Percentiles rank a stretch among this genome's conserved stretches.
These are phyloP conservation scores for Ogataea siamensis DNA, from an alignment of 805 yeast genomes.

Conservation along the genomic window DNA sequence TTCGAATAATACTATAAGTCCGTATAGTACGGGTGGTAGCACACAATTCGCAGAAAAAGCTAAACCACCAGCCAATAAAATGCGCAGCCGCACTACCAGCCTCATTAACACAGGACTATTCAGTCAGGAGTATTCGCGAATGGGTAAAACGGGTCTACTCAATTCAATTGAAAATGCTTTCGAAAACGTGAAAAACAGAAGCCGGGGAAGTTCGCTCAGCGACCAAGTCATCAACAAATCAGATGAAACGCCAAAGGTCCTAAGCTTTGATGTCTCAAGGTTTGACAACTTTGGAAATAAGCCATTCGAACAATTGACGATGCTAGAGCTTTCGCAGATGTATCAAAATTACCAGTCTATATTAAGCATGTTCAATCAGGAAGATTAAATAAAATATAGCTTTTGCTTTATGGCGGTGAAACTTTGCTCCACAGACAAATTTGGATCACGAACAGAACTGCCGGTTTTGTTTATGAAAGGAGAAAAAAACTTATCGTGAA, in stretches of 20 bases:
- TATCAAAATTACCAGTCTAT: conserved; percentile 30
- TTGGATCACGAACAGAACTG: not conserved
- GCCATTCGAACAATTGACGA: conserved; percentile 30
- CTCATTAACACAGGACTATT: conserved; percentile 23
- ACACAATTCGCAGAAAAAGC: not conserved
- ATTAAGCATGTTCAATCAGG: conserved; percentile 11
- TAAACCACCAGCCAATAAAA: conserved; percentile 13
- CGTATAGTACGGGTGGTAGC: conserved; percentile 3
- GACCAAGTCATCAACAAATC: conserved; percentile 8
- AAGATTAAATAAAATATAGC: conserved; percentile 4
- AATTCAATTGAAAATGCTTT: conserved; percentile 35
- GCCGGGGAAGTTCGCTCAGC: conserved; percentile 28
- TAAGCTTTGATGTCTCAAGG: conserved; percentile 12
- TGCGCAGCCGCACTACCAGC: conserved; percentile 35
- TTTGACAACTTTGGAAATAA: conserved; percentile 23
- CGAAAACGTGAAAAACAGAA: conserved; percentile 32
- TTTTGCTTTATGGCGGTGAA: not conserved
- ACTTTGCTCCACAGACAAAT: not conserved
- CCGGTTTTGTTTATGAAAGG: not conserved
- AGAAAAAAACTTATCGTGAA: not conserved
- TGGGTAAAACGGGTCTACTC: conserved; percentile 22
- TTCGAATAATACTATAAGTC: conserved; percentile 2
- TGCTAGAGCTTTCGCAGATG: conserved; percentile 30
- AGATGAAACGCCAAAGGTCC: conserved; percentile 1
- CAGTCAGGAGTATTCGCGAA: conserved; percentile 3